Base-by-base conservation (phyloP, 257 asterid species). In the Solanum clarkiae region DNA sequence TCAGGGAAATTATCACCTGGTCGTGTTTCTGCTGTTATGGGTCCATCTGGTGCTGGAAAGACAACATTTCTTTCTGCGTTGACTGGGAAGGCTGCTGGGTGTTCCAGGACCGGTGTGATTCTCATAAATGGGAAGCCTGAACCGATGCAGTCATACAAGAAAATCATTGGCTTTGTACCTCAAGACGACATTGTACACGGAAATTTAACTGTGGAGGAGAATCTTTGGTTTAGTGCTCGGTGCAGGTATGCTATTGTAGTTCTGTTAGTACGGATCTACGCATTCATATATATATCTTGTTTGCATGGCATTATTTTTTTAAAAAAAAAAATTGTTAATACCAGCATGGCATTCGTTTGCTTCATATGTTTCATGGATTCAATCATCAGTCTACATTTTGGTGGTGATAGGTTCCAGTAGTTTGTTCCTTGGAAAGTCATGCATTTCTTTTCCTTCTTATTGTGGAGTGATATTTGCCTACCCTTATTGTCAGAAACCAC, bases 11-110 rank as follows among this genome's bases (percentile, higher is more conserved):
- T 97, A 45, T 88, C 90, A 65, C 99, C 99, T 2, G 98, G 99
- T 69, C 97, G 90, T 86, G 96, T 97, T 57, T 95, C 99, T 47
- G 99, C 99, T 49, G 96, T 97, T 65, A 97, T 97, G 99, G 99
- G 99, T 18, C 99, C 99, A 44, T 97, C 99, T 1, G 99, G 99
- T 70, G 98, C 99, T 47, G 99, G 99, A 54, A 97, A 97, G 87
- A 97, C 99, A 9, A 97, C 99, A 0, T 97, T 97, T 88, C 95
- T 97, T 49, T 97, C 99, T 54, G 99, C 99, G 70, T 86, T 97
- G 92, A 92, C 95, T 0, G 98, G 99, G 86, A 97, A 93, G 87
- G 98, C 97, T 81, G 86, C 98, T n/a, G 99, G 98, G 8, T 95
- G 98, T 92, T 90, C 92, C 68, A 86, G 89, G 85, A 92, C 91